Conservation (phyloP, 129 eudicot genomes). For the Gnaphalium uliginosum region DNA sequence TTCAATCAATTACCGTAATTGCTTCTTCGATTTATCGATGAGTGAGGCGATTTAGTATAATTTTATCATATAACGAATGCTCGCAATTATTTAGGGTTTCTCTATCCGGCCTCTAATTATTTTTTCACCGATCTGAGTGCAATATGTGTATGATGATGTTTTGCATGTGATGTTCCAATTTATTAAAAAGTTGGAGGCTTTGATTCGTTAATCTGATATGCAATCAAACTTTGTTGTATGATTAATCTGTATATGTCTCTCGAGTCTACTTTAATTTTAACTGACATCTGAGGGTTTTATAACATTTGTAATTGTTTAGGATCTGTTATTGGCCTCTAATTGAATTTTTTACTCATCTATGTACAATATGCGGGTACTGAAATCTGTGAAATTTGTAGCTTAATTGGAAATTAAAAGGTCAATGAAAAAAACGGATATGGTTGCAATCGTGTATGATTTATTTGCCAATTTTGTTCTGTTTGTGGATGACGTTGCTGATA, state of each 20-base stretch:
- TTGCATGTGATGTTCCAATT: neutral
- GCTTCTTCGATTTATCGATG: neutral
- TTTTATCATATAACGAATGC: neutral
- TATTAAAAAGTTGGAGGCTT: neutral
- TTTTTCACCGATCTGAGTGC: neutral
- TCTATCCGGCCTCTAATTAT: neutral
- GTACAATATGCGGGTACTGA: too few relatives aligned
- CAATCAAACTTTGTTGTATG: too few relatives aligned
- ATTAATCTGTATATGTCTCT: too few relatives aligned
- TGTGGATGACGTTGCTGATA: neutral
- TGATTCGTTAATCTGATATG: neutral
- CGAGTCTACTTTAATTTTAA: too few relatives aligned
- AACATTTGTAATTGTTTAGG: too few relatives aligned
- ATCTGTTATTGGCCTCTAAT: too few relatives aligned
- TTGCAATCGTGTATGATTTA: neutral
- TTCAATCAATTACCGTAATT: neutral
- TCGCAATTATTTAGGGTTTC: neutral
- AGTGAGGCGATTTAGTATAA: neutral
- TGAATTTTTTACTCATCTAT: too few relatives aligned
- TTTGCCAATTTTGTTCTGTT: neutral
- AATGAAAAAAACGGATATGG: too few relatives aligned
- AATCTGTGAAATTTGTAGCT: too few relatives aligned
- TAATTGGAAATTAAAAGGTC: too few relatives aligned
- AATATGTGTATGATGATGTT: conserved; percentile 2
- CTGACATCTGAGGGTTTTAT: too few relatives aligned